Base-by-base conservation (phyloP, 768 basidiomycete genomes). In the Tulasnella sp. region DNA sequence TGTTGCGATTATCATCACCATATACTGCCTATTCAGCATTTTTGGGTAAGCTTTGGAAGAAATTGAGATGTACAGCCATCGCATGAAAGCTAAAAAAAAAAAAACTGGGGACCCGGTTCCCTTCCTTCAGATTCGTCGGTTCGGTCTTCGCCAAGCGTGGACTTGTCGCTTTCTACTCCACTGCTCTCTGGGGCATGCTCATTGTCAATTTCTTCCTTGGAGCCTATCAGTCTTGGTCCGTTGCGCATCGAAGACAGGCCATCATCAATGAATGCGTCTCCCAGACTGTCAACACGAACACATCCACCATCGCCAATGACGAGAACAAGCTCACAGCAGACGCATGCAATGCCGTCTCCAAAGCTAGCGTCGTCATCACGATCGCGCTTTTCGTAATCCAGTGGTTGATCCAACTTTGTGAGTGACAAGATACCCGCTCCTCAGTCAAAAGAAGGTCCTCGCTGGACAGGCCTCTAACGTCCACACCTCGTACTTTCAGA, bases 81-180 rank as follows among this genome's bases (percentile, higher is more conserved):
- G n/a, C n/a, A n/a, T n/a, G n/a, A n/a, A n/a, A n/a, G n/a, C n/a
- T n/a, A n/a, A n/a, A n/a, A 19, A 12, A 43, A 12, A 12, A 12
- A 43, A 12, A 43, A 43, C 19, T 12, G 42, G 12, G 42, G 42
- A 19, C 19, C 34, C 10, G 15, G 17, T 24, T 42, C 34, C 27
- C 44, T 21, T 57, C 8, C 22, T 9, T 48, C n/a, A 49, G 56
- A 15, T 58, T 58, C 44, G 4, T 58, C 17, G 56, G 56, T 29
- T 25, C 56, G 12, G 46, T 58, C 44, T 51, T 58, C 56, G 42
- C 42, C n/a, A 46, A 49, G 17, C 56, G 56, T n/a, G 56, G 42
- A 44, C 44, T 58, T 24, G 56, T 58, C n/a, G 56, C 56, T 7
- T 22, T 58, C 25, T 58, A 58, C 30, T 58, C 56, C 3, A 58